phyloP scores from a whole-genome alignment of 306 rosid species.

The Carpinus fangiana region DNA sequence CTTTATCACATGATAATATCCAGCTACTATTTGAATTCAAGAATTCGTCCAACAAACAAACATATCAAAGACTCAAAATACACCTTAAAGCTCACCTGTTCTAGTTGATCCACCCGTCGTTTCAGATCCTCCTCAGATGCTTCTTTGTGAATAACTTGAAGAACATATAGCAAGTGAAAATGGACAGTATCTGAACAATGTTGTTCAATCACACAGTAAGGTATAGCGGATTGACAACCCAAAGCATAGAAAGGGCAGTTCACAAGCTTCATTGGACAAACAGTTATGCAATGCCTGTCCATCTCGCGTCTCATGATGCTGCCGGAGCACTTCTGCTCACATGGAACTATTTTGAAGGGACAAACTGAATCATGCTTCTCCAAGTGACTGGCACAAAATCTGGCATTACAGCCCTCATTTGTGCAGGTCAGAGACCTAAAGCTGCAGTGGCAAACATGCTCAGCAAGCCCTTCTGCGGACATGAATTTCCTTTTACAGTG shows the following conservation, averaged over 20 bases:
- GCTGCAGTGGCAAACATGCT: conserved; percentile 49
- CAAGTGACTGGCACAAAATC: conserved; percentile 54
- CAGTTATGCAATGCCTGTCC: conserved; percentile 89
- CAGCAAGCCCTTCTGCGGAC: conserved; percentile 49
- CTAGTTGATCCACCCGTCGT: conserved; percentile 51
- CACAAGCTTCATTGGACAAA: conserved; percentile 85
- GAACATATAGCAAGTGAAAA: conserved; percentile 58
- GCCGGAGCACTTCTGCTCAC: conserved; percentile 74
- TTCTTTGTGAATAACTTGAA: conserved; percentile 58
- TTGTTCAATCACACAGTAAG: conserved; percentile 50
- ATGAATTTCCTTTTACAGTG: conserved; percentile 56
- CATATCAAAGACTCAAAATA: neutral
- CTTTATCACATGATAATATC: neutral
- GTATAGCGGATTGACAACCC: conserved; percentile 67
- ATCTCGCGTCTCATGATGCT: conserved; percentile 74
- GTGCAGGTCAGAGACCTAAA: conserved; percentile 55
- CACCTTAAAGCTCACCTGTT: conserved; percentile 45
- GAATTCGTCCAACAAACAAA: conserved; percentile 1
- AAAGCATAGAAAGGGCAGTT: conserved; percentile 75
- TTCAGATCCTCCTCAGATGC: conserved; percentile 53
- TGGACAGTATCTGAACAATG: conserved; percentile 50
- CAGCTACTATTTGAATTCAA: neutral
- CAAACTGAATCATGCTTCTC: conserved; percentile 71
- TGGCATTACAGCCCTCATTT: conserved; percentile 64
- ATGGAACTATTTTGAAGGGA: conserved; percentile 71